Percentiles rank a stretch among this genome's conserved stretches.
Evolutionary conservation across 2,329 filamentous ascomycete genomes (phyloP).

Genomic region (Aspergillus luchuensis): DNA sequence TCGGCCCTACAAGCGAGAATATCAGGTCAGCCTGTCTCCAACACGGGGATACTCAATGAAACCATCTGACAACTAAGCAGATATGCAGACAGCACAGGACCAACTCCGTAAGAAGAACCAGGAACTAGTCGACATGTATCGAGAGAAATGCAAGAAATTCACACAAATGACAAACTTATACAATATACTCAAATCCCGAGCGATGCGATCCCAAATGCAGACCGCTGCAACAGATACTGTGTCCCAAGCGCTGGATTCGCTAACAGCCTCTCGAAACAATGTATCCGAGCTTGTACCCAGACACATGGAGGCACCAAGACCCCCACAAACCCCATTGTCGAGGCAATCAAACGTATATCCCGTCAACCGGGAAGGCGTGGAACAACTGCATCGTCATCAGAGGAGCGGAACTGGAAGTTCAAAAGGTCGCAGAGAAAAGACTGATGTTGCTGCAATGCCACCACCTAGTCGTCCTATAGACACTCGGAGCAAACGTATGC

Average conservation of each 20-base stretch:
- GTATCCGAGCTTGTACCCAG: slow-evolving; percentile 16
- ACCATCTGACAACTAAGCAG: slow-evolving; percentile 34
- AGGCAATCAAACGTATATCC: slow-evolving; percentile 25
- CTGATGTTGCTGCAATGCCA: slow-evolving; percentile 31
- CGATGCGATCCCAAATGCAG: slow-evolving; percentile 57
- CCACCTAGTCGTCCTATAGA: slow-evolving; percentile 30
- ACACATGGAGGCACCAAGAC: slow-evolving; percentile 15
- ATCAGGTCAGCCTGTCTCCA: slow-evolving; percentile 52
- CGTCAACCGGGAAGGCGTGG: slow-evolving; percentile 32
- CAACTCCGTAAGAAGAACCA: slow-evolving; percentile 69
- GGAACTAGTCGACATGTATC: slow-evolving; percentile 66
- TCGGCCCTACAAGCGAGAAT: slow-evolving; percentile 66
- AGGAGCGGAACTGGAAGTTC: slow-evolving; percentile 44
- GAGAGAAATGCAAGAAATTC: slow-evolving; percentile 70
- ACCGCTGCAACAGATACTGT: slow-evolving; percentile 57
- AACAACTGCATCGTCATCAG: slow-evolving; percentile 43
- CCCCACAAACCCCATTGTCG: slow-evolving; percentile 30
- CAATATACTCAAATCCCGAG: slow-evolving; percentile 57
- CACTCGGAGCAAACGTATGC: slow-evolving; percentile 28
- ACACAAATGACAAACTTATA: slow-evolving; percentile 67
- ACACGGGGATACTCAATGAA: background rate
- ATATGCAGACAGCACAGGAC: slow-evolving; percentile 63
- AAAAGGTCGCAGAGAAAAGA: slow-evolving; percentile 27
- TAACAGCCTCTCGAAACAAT: slow-evolving; percentile 26
- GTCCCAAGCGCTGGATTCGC: slow-evolving; percentile 48